Conservation (phyloP, 2,329 filamentous ascomycete genomes). For the Aspergillus transmontanensis region DNA sequence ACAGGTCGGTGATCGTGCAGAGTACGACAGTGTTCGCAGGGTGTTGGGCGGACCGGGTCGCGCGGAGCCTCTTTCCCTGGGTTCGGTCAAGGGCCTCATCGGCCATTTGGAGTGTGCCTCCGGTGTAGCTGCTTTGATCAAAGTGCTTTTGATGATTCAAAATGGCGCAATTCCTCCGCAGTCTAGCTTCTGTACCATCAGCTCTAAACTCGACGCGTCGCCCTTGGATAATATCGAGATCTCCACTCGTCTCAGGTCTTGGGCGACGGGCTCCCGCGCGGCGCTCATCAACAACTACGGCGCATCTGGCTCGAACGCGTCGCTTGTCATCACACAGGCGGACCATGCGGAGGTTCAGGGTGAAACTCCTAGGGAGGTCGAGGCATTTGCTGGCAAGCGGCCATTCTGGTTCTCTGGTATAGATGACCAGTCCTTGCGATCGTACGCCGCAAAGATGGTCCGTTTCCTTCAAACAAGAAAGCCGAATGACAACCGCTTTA, state of each 20-base stretch:
- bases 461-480: not conserved
- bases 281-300: slow-evolving; percentile 28
- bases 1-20: slow-evolving; percentile 32
- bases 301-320: slow-evolving; percentile 16
- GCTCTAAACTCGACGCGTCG: slow-evolving; percentile 17
- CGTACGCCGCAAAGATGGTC: not conserved
- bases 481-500: not conserved
- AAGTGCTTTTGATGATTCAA: slow-evolving; percentile 33
- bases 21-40: slow-evolving; percentile 26
- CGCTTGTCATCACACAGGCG: slow-evolving; percentile 7
- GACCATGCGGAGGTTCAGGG: not conserved
- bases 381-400: slow-evolving; percentile 12
- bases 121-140: slow-evolving; percentile 33
- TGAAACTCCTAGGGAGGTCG: not conserved
- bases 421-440: not conserved
- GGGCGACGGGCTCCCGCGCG: slow-evolving; percentile 20
- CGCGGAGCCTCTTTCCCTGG: slow-evolving; percentile 21
- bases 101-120: slow-evolving; percentile 38
- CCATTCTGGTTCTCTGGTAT: slow-evolving; percentile 8
- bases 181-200: slow-evolving; percentile 28
- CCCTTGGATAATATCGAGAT: slow-evolving; percentile 16
- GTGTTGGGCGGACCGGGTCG: slow-evolving; percentile 21
- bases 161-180: slow-evolving; percentile 27
- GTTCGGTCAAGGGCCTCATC: slow-evolving; percentile 37
- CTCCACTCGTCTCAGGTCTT: slow-evolving; percentile 16